Conservation (phyloP, 257 asterid genomes). For the Ballota nigra region DNA sequence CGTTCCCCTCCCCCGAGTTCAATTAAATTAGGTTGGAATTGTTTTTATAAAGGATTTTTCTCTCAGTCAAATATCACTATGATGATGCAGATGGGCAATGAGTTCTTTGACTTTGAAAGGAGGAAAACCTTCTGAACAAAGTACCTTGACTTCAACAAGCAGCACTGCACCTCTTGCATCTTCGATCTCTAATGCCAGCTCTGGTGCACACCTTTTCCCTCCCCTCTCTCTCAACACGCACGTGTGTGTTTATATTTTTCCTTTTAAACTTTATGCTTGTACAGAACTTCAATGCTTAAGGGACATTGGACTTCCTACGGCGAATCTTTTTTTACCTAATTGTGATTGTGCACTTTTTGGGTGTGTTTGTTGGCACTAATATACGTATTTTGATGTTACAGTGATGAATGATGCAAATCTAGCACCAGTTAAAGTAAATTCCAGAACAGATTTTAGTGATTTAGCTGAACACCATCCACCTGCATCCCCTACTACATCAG, state of each 20-base stretch:
- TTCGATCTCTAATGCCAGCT: constrained; percentile 54
- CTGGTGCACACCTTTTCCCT: constrained; percentile 44
- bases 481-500: constrained; percentile 62
- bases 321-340: neutral
- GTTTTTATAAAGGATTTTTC: neutral
- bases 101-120: constrained; percentile 93
- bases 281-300: neutral
- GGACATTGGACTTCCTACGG: neutral
- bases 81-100: constrained; percentile 96
- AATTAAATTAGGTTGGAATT: neutral
- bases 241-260: neutral
- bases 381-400: constrained; percentile 32
- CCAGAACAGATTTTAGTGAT: constrained; percentile 50
- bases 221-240: neutral
- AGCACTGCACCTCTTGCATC: constrained; percentile 53
- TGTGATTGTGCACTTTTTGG: constrained; percentile 9
- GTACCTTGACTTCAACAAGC: constrained; percentile 50
- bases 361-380: constrained; percentile 18
- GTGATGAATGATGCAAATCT: constrained; percentile 47
- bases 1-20: neutral
- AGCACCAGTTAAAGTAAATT: constrained; percentile 47
- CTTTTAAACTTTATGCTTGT: neutral
- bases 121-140: constrained; percentile 83
- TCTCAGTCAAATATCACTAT: constrained; percentile 10
- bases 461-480: constrained; percentile 54